Percentiles rank a stretch among this genome's conserved stretches.
Evolutionary conservation across 2,329 filamentous ascomycete genomes (phyloP).

Genomic region (Macrophomina pseudophaseolina): DNA sequence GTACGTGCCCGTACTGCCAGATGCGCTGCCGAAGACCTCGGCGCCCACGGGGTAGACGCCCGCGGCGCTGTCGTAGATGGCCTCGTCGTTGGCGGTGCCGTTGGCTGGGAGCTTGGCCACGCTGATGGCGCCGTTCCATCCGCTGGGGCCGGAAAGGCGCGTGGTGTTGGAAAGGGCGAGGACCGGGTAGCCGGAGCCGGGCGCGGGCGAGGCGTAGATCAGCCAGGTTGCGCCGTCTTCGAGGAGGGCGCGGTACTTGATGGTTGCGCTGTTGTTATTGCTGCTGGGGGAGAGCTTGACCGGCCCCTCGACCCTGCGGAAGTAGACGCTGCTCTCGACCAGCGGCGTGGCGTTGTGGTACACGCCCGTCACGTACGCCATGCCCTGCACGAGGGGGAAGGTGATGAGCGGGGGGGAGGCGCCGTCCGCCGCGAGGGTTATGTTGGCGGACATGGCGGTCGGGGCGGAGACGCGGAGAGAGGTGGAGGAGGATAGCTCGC

Average conservation of each 20-base stretch:
- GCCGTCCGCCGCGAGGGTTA: constrained; percentile 65
- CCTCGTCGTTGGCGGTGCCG: constrained; percentile 59
- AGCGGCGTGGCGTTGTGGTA: constrained; percentile 74
- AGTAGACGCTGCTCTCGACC: constrained; percentile 77
- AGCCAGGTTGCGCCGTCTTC: constrained; percentile 77
- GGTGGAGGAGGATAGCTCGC: constrained; percentile 70
- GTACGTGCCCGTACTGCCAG: constrained; percentile 67
- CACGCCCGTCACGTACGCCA: constrained; percentile 81
- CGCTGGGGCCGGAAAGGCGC: constrained; percentile 59
- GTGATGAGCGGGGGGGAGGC: constrained; percentile 62
- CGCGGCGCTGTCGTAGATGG: constrained; percentile 74
- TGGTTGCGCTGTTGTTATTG: constrained; percentile 57
- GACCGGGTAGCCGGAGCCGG: constrained; percentile 61
- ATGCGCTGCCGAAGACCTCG: constrained; percentile 56
- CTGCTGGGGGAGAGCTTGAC: not conserved
- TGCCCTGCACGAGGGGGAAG: constrained; percentile 86
- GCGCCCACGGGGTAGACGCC: constrained; percentile 74
- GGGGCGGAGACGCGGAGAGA: constrained; percentile 30
- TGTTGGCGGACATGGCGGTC: constrained; percentile 64
- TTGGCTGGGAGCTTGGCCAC: constrained; percentile 71
- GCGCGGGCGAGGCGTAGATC: constrained; percentile 72
- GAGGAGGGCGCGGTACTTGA: constrained; percentile 75
- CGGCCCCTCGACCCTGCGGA: constrained; percentile 61
- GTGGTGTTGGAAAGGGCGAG: constrained; percentile 71
- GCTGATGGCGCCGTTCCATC: constrained; percentile 68